Conservation (phyloP, 1,284 basidiomycete species). For the Rhizoctonia solani region DNA sequence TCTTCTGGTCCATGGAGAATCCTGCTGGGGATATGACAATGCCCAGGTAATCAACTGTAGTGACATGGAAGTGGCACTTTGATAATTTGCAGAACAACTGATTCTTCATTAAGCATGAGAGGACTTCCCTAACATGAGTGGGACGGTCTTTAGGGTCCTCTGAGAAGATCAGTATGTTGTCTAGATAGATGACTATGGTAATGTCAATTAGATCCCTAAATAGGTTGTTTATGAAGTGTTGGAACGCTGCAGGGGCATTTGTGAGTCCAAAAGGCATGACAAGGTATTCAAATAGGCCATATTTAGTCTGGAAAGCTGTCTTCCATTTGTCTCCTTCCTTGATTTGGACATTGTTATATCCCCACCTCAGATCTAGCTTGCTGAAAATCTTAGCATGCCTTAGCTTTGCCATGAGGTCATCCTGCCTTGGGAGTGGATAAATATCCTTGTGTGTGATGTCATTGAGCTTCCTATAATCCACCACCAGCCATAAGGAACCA, state of each 20-base stretch:
- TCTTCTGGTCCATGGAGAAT: no score
- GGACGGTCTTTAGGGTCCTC: slow-evolving; percentile 24
- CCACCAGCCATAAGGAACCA: no score
- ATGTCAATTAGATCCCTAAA: neutral
- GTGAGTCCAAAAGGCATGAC: slow-evolving; percentile 51
- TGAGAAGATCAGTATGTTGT: slow-evolving; percentile 4
- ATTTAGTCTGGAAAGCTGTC: slow-evolving; percentile 46
- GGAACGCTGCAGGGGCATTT: slow-evolving; percentile 45
- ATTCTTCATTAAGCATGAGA: no score
- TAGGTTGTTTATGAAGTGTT: slow-evolving; percentile 17
- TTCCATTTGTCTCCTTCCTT: slow-evolving; percentile 45
- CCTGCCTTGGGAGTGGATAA: neutral
- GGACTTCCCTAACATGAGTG: neutral
- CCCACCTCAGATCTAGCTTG: slow-evolving; percentile 43
- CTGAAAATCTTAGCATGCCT: slow-evolving; percentile 40
- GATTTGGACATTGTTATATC: slow-evolving; percentile 44
- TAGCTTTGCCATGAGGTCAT: neutral
- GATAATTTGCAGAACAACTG: no score
- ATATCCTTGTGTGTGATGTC: no score
- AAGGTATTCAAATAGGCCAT: slow-evolving; percentile 48
- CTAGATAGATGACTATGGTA: slow-evolving; percentile 5
- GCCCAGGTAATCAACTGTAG: no score
- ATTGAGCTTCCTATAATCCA: no score
- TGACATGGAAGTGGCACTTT: no score
- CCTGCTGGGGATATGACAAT: no score